Evolutionary conservation across 495 filamentous ascomycete genomes (phyloP).

Genomic region (Podospora didyma): DNA sequence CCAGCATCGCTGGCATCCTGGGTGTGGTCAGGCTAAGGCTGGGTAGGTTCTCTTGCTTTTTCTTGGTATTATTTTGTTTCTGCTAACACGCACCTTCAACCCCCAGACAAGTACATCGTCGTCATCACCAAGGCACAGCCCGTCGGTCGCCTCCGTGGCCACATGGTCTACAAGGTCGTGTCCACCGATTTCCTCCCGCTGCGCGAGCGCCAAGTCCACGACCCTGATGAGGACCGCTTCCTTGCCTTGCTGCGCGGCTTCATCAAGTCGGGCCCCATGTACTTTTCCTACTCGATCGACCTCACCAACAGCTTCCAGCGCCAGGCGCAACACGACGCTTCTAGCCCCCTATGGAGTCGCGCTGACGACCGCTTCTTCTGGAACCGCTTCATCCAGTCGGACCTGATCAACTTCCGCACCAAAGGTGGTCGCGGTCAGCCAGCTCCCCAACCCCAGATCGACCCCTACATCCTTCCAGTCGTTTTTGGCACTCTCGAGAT

Average conservation of each 20-base stretch:
- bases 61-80: background rate
- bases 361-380: constrained; percentile 98
- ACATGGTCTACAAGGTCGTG: constrained; percentile 88
- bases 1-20: constrained; percentile 87
- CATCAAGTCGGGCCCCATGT: constrained; percentile 83
- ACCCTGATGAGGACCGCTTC: constrained; percentile 90
- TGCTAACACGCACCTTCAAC: background rate
- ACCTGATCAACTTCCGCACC: constrained; percentile 80
- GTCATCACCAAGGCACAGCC: constrained; percentile 92
- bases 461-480: constrained; percentile 91
- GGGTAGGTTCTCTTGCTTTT: constrained; percentile 49
- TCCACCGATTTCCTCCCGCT: constrained; percentile 91
- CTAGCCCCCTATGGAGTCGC: constrained; percentile 78
- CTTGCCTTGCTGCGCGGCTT: constrained; percentile 71
- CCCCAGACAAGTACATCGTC: constrained; percentile 90
- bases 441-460: constrained; percentile 68
- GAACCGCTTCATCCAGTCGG: constrained; percentile 88
- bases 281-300: constrained; percentile 96
- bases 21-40: constrained; percentile 87
- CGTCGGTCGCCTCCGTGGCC: constrained; percentile 83
- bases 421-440: constrained; percentile 49
- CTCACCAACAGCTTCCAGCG: constrained; percentile 93
- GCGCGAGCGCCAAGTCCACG: constrained; percentile 84
- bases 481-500: constrained; percentile 95
- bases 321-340: constrained; percentile 66